phyloP scores from a whole-genome alignment of 2,329 filamentous ascomycete species.

The Ophiobolus disseminans region DNA sequence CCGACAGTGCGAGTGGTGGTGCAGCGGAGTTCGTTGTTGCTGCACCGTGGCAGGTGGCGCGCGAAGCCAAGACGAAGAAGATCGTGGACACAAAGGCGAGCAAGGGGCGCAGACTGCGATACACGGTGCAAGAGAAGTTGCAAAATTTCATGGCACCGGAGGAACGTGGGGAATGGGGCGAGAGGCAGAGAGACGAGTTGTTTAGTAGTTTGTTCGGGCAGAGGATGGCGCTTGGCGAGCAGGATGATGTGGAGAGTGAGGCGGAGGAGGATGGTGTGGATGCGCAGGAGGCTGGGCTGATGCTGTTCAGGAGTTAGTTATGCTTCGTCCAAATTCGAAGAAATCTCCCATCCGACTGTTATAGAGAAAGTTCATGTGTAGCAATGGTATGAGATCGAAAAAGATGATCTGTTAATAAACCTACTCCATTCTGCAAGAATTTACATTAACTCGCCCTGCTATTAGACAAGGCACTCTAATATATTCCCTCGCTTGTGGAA shows the following conservation, averaged over 20 bases:
- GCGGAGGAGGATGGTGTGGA: slow-evolving; percentile 44
- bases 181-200: slow-evolving; percentile 73
- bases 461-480: no score
- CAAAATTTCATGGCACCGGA: slow-evolving; percentile 98
- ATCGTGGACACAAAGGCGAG: slow-evolving; percentile 92
- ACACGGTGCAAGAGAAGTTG: slow-evolving; percentile 94
- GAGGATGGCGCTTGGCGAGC: slow-evolving; percentile 53
- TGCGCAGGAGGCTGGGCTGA: slow-evolving; percentile 46
- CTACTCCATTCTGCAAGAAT: no score
- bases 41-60: slow-evolving; percentile 67
- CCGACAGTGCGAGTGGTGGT: slow-evolving; percentile 58
- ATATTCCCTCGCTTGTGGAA: no score
- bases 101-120: slow-evolving; percentile 92
- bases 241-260: slow-evolving; percentile 47
- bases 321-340: not conserved
- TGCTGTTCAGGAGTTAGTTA: slow-evolving; percentile 47
- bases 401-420: no score
- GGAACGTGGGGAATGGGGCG: slow-evolving; percentile 80
- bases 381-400: no score
- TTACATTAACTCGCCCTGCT: no score
- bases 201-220: slow-evolving; percentile 60
- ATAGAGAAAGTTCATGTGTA: no score
- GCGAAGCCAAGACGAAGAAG: slow-evolving; percentile 83
- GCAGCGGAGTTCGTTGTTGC: slow-evolving; percentile 58
- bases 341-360: no score